Evolutionary conservation across 2,329 filamentous ascomycete genomes (phyloP).

Genomic region (Balansia obtecta): DNA sequence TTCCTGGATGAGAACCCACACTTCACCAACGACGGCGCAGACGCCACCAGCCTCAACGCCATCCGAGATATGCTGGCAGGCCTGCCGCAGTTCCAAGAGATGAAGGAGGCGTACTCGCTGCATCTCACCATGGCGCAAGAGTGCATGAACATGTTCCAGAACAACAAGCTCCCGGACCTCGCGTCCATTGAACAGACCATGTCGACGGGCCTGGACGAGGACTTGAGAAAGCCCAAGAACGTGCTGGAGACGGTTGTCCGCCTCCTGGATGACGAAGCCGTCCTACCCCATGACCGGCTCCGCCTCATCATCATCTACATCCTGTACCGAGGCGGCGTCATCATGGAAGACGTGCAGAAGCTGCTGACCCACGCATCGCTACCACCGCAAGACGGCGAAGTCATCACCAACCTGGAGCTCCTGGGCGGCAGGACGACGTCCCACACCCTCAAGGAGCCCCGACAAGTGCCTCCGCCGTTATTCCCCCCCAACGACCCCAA

Average conservation of each 20-base stretch:
- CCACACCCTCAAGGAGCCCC: conserved; percentile 61
- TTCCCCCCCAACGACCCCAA: conserved; percentile 59
- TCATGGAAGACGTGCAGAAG: conserved; percentile 72
- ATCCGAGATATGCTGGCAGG: conserved; percentile 97
- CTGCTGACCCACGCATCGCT: conserved; percentile 74
- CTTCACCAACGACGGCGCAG: conserved; percentile 59
- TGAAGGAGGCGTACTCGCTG: conserved; percentile 88
- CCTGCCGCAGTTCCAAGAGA: conserved; percentile 84
- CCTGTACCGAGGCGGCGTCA: conserved; percentile 73
- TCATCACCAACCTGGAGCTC: conserved; percentile 66
- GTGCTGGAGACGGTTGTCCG: conserved; percentile 74
- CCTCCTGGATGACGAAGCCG: conserved; percentile 72
- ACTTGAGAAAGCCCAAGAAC: conserved; percentile 82
- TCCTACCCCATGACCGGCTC: conserved; percentile 61
- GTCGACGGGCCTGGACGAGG: conserved; percentile 85
- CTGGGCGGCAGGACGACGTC: conserved; percentile 65
- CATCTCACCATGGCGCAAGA: conserved; percentile 96
- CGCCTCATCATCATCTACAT: conserved; percentile 78
- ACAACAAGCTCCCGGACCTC: conserved; percentile 73
- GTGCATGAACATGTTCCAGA: conserved; percentile 87
- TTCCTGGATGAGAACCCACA: conserved; percentile 88
- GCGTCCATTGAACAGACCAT: conserved; percentile 83
- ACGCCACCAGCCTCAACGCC: conserved; percentile 68
- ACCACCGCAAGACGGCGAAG: conserved; percentile 58
- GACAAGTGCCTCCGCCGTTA: conserved; percentile 50